These are phyloP conservation scores for Glutinoglossum americanum DNA, from an alignment of 495 filamentous ascomycete species.

Conservation along the genomic window DNA sequence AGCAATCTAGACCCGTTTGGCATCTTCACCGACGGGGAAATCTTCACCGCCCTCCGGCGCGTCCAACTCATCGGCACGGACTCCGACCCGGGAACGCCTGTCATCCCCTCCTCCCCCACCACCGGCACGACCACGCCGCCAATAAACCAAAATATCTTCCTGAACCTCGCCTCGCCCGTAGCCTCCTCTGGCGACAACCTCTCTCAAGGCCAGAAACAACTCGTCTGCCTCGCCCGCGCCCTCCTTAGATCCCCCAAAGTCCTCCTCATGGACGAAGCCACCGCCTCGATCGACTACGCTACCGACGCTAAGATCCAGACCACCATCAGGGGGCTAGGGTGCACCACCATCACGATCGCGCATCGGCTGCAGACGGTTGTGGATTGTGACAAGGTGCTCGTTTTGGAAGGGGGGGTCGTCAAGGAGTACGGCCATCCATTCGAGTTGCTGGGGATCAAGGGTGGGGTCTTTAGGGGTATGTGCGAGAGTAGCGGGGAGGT, in stretches of 20 bases:
- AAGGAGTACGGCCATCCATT: conserved; percentile 79
- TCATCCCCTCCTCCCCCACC: conserved; percentile 10
- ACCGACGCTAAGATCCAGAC: conserved; percentile 93
- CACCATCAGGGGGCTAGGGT: conserved; percentile 73
- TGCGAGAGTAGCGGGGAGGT: conserved; percentile 88
- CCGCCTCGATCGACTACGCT: conserved; percentile 90
- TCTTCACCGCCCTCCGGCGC: conserved; percentile 70
- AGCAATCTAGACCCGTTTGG: conserved; percentile 90
- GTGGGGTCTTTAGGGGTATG: conserved; percentile 67
- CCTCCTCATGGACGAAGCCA: conserved; percentile 97
- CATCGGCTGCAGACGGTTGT: conserved; percentile 91
- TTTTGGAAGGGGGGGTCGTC: conserved; percentile 74
- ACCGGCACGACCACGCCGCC: conserved; percentile 16
- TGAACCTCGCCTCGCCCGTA: conserved; percentile 62
- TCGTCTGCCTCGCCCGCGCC: conserved; percentile 85
- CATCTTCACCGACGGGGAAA: conserved; percentile 75
- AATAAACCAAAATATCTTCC: conserved; percentile 87
- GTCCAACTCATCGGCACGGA: conserved; percentile 66
- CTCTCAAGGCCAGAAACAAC: conserved; percentile 89
- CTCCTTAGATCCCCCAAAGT: conserved; percentile 82
- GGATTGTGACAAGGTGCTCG: conserved; percentile 96
- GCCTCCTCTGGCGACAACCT: conserved; percentile 89
- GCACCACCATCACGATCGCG: conserved; percentile 95
- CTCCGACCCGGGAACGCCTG: conserved; percentile 21
- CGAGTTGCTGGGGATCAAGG: conserved; percentile 44